Evolutionary conservation across 164 flowering plant genomes (phyloP).

Genomic region (Echeveria elegans): DNA sequence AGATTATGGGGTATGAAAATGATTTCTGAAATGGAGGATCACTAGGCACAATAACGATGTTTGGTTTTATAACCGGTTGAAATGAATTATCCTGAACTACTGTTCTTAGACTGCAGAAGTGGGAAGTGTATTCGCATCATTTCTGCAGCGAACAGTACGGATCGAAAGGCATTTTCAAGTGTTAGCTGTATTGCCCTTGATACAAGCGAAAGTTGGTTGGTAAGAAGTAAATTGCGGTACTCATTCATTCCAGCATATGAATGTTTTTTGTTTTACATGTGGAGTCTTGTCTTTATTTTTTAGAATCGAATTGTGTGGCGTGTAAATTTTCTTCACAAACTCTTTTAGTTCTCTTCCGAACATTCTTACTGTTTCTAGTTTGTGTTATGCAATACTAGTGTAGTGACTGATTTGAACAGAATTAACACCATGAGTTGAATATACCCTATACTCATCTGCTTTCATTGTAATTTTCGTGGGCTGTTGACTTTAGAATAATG

Average conservation of each 20-base stretch:
- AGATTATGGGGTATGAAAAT: conserved; percentile 78
- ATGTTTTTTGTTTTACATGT: background rate
- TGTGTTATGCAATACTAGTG: too few species aligned
- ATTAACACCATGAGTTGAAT: too few species aligned
- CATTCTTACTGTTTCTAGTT: background rate
- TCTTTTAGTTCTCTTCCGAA: background rate
- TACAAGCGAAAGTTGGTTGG: conserved; percentile 96
- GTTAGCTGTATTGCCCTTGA: conserved; percentile 82
- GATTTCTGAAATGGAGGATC: background rate
- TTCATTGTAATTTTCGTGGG: too few species aligned
- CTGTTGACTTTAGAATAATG: background rate
- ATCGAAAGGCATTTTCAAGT: conserved; percentile 37
- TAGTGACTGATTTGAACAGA: too few species aligned
- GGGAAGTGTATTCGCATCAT: conserved; percentile 71
- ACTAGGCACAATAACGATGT: too few species aligned
- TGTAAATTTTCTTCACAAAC: background rate
- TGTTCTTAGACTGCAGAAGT: conserved; percentile 68
- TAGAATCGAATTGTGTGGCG: background rate
- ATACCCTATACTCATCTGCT: too few species aligned
- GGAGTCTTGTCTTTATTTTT: background rate
- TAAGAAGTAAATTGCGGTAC: conserved; percentile 23
- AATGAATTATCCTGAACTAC: background rate
- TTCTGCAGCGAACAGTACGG: conserved; percentile 30
- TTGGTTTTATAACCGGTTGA: background rate
- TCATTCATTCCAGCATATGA: background rate